phyloP scores from a whole-genome alignment of 345 rosid species.

The Populus euphratica region DNA sequence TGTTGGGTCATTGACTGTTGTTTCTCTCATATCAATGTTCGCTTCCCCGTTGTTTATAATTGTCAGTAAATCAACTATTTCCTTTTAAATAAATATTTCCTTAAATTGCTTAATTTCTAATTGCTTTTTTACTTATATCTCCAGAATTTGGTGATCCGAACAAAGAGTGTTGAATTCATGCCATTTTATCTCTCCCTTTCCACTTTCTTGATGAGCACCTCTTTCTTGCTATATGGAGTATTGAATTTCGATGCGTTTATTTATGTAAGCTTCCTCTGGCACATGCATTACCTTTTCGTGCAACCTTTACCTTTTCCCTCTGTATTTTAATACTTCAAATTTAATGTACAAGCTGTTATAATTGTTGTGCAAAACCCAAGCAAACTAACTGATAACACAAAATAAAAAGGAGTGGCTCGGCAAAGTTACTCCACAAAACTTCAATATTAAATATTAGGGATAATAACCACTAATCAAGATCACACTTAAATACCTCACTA shows the following conservation, averaged over 20 bases:
- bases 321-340: not conserved
- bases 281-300: not conserved
- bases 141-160: conserved; percentile 75
- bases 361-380: not conserved
- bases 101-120: not conserved
- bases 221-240: conserved; percentile 65
- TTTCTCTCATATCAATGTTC: conserved; percentile 79
- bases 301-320: not conserved
- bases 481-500: not conserved
- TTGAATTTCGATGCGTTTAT: conserved; percentile 62
- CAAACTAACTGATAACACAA: too few species aligned
- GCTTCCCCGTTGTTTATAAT: conserved; percentile 89
- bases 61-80: conserved; percentile 41
- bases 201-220: conserved; percentile 78
- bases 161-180: conserved; percentile 87
- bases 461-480: not conserved
- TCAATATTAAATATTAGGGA: not conserved
- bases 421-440: not conserved
- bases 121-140: not conserved
- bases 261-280: conserved; percentile 45
- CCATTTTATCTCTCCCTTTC: conserved; percentile 85
- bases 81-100: not conserved
- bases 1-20: conserved; percentile 63
- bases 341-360: not conserved
- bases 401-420: too few species aligned